Base-by-base conservation (phyloP, 2,329 filamentous ascomycete species). In the Pseudogymnoascus sp. region DNA sequence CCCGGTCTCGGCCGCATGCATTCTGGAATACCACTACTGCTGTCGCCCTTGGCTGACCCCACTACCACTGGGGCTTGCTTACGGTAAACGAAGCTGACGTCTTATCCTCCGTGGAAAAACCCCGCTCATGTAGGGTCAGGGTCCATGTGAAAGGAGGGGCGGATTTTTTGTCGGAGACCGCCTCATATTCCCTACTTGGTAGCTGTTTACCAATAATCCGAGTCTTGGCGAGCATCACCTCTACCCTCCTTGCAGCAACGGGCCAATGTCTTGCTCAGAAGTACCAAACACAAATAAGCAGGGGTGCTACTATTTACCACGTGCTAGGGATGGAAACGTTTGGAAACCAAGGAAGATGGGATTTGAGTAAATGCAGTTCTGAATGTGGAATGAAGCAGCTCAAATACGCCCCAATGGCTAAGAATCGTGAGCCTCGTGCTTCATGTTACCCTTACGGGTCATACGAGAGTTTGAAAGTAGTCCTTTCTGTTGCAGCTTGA, bases 401-500 rank as follows among this genome's bases (percentile, higher is more conserved):
- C 25, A 28, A 30, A 19, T 12, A 19, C 7, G n/a, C n/a, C 7
- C 25, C 45, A 30, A 14, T 52, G 45, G 8, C 45, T 19, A 16
- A 52, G n/a, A 11, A 33, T 52, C n/a, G 19, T 28, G 45, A 16
- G 45, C 45, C 25, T 52, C 45, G 45, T 52, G 45, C 25, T 19
- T 33, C n/a, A 52, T 30, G 45, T 52, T 52, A 30, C 25, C 25
- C 25, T 7, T 11, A 30, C n/a, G 25, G 45, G 45, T 30, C n/a
- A 52, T 52, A 52, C 45, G 25, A 19, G 25, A 52, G 45, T 52
- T 33, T 30, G 45, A 30, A 52, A 52, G 45, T 52, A 52, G 45
- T 33, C 25, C 45, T 30, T 52, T 30, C 25, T 52, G 25, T 52
- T 52, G 25, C 25, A 52, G 25, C 14, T 30, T n/a, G 33, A 12